phyloP scores from a whole-genome alignment of 768 basidiomycete genomes.

The Agaricus sinodeliciosus region DNA sequence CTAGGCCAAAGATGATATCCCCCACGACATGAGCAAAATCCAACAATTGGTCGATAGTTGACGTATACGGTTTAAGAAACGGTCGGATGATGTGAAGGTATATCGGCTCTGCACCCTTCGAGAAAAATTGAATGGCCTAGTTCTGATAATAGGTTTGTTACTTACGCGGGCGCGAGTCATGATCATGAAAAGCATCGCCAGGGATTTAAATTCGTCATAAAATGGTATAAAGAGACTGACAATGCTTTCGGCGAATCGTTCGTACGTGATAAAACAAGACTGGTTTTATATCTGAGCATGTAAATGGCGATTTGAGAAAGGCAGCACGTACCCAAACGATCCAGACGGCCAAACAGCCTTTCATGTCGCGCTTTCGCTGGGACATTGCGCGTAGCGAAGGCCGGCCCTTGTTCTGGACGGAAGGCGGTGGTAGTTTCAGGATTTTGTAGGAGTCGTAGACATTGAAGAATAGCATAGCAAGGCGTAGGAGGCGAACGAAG shows the following conservation, averaged over 20 bases:
- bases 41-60: slow-evolving; percentile 56
- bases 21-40: slow-evolving; percentile 57
- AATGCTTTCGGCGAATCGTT: slow-evolving; percentile 56
- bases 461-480: slow-evolving; percentile 70
- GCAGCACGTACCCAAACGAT: slow-evolving; percentile 65
- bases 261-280: slow-evolving; percentile 66
- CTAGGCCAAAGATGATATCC: slow-evolving; percentile 47
- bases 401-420: slow-evolving; percentile 45
- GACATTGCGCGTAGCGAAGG: slow-evolving; percentile 63
- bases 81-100: slow-evolving; percentile 79
- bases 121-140: background rate
- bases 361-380: slow-evolving; percentile 79
- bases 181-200: slow-evolving; percentile 67
- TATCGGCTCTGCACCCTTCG: slow-evolving; percentile 80
- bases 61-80: slow-evolving; percentile 65
- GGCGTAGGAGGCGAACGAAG: slow-evolving; percentile 60
- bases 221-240: slow-evolving; percentile 74
- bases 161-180: slow-evolving; percentile 69
- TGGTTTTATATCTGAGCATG: slow-evolving; percentile 20
- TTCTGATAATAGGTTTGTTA: slow-evolving; percentile 3
- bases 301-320: background rate
- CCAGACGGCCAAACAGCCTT: slow-evolving; percentile 81
- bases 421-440: slow-evolving; percentile 58
- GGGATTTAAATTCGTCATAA: slow-evolving; percentile 75
- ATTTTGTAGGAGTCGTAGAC: slow-evolving; percentile 84